A percentile compares a stretch with the other conserved stretches of the same genome.
Evolutionary conservation across 768 basidiomycete genomes (phyloP).

Genomic region (Collybia sordida): DNA sequence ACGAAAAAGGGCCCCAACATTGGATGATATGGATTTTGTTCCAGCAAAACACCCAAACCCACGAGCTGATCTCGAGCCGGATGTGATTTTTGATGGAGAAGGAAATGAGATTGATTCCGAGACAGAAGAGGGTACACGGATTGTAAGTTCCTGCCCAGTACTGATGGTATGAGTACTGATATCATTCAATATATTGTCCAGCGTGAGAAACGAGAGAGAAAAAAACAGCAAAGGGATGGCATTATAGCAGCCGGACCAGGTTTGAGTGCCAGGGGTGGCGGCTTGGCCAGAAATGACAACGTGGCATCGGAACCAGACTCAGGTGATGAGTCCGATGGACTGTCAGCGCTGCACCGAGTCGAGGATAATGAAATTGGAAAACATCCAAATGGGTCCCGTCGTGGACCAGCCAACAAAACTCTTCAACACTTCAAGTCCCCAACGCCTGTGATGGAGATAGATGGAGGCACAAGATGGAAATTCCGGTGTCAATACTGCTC

Average conservation of each 20-base stretch:
- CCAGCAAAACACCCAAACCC: slow-evolving; percentile 2
- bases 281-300: neutral
- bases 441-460: slow-evolving; percentile 1
- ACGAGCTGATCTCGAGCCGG: neutral
- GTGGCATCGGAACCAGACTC: slow-evolving; percentile 7
- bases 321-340: slow-evolving; percentile 17
- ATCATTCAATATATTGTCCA: neutral
- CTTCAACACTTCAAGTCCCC: slow-evolving; percentile 18
- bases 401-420: slow-evolving; percentile 18
- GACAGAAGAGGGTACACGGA: slow-evolving; percentile 3
- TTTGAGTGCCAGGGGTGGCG: neutral
- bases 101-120: slow-evolving; percentile 2
- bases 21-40: too few species aligned
- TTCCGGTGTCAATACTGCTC: slow-evolving; percentile 15
- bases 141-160: neutral
- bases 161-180: neutral
- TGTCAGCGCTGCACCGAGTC: slow-evolving; percentile 12
- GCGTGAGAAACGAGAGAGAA: neutral
- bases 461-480: slow-evolving; percentile 12
- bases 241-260: neutral
- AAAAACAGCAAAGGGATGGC: neutral
- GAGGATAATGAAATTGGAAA: slow-evolving; percentile 10
- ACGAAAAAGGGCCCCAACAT: too few species aligned
- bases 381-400: slow-evolving; percentile 7
- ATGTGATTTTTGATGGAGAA: neutral